These are phyloP conservation scores for Peziza echinospora DNA, from an alignment of 495 filamentous ascomycete genomes.

Conservation along the genomic window DNA sequence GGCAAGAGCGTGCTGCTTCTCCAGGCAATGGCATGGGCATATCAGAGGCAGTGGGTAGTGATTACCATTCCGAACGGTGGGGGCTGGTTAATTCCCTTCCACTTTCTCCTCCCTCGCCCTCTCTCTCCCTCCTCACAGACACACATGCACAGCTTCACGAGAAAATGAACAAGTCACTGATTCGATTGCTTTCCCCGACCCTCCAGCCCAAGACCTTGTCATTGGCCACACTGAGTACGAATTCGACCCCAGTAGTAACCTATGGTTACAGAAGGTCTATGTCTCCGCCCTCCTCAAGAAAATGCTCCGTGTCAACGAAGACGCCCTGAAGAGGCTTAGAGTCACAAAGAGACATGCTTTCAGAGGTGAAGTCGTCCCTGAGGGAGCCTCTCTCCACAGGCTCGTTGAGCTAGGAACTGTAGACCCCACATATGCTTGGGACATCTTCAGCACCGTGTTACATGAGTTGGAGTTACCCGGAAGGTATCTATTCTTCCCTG, in stretches of 20 bases:
- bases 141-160: no score
- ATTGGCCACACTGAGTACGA: slow-evolving; percentile 60
- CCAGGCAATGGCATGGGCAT: slow-evolving; percentile 65
- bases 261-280: slow-evolving; percentile 61
- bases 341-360: slow-evolving; percentile 38
- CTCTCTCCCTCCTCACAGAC: no score
- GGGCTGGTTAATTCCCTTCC: no score
- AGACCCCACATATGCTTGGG: slow-evolving; percentile 56
- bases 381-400: slow-evolving; percentile 40
- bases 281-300: slow-evolving; percentile 45
- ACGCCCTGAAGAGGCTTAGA: slow-evolving; percentile 34
- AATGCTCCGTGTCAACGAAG: slow-evolving; percentile 50
- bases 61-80: slow-evolving; percentile 80
- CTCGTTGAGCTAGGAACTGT: slow-evolving; percentile 47
- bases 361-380: slow-evolving; percentile 32
- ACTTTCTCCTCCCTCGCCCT: not conserved
- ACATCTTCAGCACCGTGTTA: slow-evolving; percentile 64
- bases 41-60: slow-evolving; percentile 70
- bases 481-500: slow-evolving; percentile 8
- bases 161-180: not conserved
- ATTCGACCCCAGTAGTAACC: slow-evolving; percentile 34
- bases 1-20: slow-evolving; percentile 75
- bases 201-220: slow-evolving; percentile 55
- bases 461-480: slow-evolving; percentile 45
- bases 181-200: not conserved